phyloP scores from a whole-genome alignment of 2,329 filamentous ascomycete genomes.

The Ophiocordyceps camponoti-leonardi region DNA sequence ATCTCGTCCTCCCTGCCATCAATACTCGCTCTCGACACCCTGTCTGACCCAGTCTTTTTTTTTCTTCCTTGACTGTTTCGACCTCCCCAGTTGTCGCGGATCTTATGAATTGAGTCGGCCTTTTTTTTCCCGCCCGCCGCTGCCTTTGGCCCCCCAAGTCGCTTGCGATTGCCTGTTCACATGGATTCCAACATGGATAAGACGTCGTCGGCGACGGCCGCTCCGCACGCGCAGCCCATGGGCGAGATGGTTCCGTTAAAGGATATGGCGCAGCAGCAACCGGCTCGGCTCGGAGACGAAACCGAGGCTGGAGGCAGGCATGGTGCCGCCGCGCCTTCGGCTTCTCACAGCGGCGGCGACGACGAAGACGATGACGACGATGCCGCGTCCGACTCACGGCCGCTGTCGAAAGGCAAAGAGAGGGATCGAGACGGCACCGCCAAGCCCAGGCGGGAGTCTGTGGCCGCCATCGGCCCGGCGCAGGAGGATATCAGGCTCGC shows the following conservation, averaged over 20 bases:
- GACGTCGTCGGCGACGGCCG: conserved; percentile 7
- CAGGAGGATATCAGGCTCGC: conserved; percentile 22
- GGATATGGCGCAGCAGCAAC: conserved; percentile 8
- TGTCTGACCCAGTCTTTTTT: not conserved
- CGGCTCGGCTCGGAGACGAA: no score
- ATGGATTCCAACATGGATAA: conserved; percentile 3
- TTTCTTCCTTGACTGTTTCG: not conserved
- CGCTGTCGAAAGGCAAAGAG: conserved; percentile 16
- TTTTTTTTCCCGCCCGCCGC: not conserved
- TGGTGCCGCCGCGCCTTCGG: no score
- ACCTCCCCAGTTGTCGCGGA: not conserved
- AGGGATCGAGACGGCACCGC: conserved; percentile 10
- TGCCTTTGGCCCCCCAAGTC: not conserved
- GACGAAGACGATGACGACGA: conserved; percentile 1
- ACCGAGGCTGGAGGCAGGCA: no score
- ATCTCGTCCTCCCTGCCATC: not conserved
- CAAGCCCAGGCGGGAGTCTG: conserved; percentile 16
- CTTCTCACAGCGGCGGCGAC: not conserved
- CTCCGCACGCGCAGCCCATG: conserved; percentile 15
- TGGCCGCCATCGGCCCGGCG: conserved; percentile 25
- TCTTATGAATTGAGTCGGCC: conserved; percentile 1
- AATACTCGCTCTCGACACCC: not conserved
- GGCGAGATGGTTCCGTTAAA: conserved; percentile 21
- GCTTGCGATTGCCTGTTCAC: not conserved
- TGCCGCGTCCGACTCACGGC: conserved; percentile 2